phyloP scores from a whole-genome alignment of 2,329 filamentous ascomycete genomes.

The Anisogramma anomala region DNA sequence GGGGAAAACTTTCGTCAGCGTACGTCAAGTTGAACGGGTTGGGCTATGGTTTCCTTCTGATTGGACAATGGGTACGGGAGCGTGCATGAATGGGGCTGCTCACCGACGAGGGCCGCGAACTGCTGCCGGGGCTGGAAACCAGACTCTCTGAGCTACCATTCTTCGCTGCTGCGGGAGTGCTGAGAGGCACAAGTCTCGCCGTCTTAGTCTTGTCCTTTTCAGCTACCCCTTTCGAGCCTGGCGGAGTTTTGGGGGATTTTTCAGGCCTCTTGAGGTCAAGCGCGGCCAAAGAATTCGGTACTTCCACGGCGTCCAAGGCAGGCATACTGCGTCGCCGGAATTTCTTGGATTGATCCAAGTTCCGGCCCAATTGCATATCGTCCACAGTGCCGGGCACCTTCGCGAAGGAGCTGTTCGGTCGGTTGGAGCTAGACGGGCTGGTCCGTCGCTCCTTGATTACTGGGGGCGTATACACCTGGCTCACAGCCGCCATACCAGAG shows the following conservation, averaged over 20 bases:
- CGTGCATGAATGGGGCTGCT: slow-evolving; percentile 28
- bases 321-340: slow-evolving; percentile 77
- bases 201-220: slow-evolving; percentile 31
- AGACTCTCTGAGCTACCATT: slow-evolving; percentile 56
- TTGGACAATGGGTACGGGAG: slow-evolving; percentile 29
- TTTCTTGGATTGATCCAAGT: slow-evolving; percentile 57
- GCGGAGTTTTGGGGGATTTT: slow-evolving; percentile 23
- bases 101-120: slow-evolving; percentile 55
- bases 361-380: slow-evolving; percentile 54
- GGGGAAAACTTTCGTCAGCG: slow-evolving; percentile 36
- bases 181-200: slow-evolving; percentile 22
- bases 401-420: slow-evolving; percentile 43
- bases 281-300: slow-evolving; percentile 27
- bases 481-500: slow-evolving; percentile 41
- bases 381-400: slow-evolving; percentile 43
- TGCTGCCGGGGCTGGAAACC: slow-evolving; percentile 44
- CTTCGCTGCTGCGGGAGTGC: slow-evolving; percentile 25
- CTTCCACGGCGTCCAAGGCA: slow-evolving; percentile 41
- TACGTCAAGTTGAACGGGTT: slow-evolving; percentile 17
- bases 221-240: slow-evolving; percentile 20
- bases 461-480: slow-evolving; percentile 41
- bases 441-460: slow-evolving; percentile 25
- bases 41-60: slow-evolving; percentile 20
- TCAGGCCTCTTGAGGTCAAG: slow-evolving; percentile 27
- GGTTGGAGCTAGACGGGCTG: slow-evolving; percentile 27